A percentile compares a stretch with the other conserved stretches of the same genome.
Conservation (phyloP, 257 asterid genomes). For the Solanum pennellii region DNA sequence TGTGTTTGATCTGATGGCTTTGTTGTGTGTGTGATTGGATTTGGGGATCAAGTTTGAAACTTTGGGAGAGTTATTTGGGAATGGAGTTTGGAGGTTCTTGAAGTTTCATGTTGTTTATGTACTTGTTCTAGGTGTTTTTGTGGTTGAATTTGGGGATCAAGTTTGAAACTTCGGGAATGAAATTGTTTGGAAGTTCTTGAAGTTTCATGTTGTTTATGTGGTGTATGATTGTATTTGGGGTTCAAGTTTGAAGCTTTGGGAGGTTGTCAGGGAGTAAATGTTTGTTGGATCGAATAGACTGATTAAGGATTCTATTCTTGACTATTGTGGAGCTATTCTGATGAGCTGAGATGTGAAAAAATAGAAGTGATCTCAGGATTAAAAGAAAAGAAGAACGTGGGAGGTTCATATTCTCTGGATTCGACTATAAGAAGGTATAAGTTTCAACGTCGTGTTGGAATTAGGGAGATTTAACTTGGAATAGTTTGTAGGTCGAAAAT, state of each 20-base stretch:
- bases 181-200: not conserved
- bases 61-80: not conserved
- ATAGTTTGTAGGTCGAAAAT: slow-evolving; percentile 10
- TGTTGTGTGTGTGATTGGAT: not conserved
- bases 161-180: not conserved
- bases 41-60: not conserved
- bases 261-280: not conserved
- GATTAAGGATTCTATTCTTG: not conserved
- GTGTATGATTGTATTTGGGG: not conserved
- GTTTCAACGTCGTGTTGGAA: not conserved
- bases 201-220: not conserved
- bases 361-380: not conserved
- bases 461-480: not conserved
- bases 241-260: not conserved
- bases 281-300: not conserved
- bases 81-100: not conserved
- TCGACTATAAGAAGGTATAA: not conserved
- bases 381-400: not conserved
- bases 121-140: not conserved
- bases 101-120: not conserved
- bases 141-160: not conserved
- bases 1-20: not conserved
- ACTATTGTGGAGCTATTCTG: not conserved
- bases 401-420: not conserved
- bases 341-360: slow-evolving; percentile 2